A percentile compares a stretch with the other conserved stretches of the same genome.
Evolutionary conservation across 805 yeast species (phyloP).

Genomic region (Sugiyamaella smithiae): DNA sequence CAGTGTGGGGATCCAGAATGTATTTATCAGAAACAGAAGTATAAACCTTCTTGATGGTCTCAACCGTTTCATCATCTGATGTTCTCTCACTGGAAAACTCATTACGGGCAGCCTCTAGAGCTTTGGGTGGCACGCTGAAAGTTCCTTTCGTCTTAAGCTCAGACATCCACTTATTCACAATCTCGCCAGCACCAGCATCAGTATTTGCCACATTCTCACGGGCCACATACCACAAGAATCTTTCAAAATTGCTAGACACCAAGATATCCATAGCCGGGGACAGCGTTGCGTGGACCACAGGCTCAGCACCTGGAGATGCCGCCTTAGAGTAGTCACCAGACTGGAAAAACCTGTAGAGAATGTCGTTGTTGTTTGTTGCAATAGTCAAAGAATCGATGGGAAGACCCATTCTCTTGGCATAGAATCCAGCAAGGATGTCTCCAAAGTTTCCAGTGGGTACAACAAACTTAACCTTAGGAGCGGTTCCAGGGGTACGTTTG

Average conservation of each 20-base stretch:
- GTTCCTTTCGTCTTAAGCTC: conserved; percentile 74
- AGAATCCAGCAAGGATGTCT: conserved; percentile 95
- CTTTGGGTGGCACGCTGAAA: conserved; percentile 63
- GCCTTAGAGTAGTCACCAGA: conserved; percentile 79
- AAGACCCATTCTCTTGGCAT: conserved; percentile 91
- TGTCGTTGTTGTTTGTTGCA: conserved; percentile 95
- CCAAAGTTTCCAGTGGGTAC: conserved; percentile 99
- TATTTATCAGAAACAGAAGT: conserved; percentile 52
- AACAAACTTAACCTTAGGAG: conserved; percentile 50
- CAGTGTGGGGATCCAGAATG: conserved; percentile 93
- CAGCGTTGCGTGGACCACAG: conserved; percentile 77
- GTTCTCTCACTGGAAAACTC: conserved; percentile 81
- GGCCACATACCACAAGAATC: conserved; percentile 91
- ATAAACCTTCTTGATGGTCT: conserved; percentile 72
- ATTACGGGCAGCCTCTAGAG: conserved; percentile 60
- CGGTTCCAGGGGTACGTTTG: conserved; percentile 23
- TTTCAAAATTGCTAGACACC: conserved; percentile 93
- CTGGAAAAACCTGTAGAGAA: conserved; percentile 86
- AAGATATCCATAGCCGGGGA: conserved; percentile 99
- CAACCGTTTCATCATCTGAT: conserved; percentile 71
- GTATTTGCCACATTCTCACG: conserved; percentile 62
- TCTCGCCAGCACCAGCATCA: conserved; percentile 67
- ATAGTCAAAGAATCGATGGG: conserved; percentile 84
- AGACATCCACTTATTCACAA: conserved; percentile 71
- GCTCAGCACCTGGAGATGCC: conserved; percentile 40